Evolutionary conservation across 495 filamentous ascomycete genomes (phyloP).

Genomic region (Neurospora cerealis): DNA sequence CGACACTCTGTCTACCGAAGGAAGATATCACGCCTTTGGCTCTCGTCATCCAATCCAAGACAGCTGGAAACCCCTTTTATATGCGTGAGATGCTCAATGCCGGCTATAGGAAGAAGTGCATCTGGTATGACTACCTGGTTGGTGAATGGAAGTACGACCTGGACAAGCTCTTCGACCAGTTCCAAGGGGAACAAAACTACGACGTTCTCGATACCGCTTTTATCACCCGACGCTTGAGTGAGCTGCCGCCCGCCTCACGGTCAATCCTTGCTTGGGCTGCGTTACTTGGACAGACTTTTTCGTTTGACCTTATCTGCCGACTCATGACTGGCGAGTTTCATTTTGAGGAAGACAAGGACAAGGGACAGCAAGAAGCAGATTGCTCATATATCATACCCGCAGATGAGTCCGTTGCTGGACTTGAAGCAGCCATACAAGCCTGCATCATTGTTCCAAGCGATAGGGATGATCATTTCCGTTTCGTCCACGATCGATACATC

Average conservation of each 20-base stretch:
- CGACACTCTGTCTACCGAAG: conserved; percentile 53
- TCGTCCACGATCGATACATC: conserved; percentile 75
- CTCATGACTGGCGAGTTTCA: conserved; percentile 61
- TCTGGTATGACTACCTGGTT: conserved; percentile 79
- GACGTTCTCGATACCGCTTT: conserved; percentile 73
- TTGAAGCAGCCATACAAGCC: conserved; percentile 68
- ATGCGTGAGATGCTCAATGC: conserved; percentile 84
- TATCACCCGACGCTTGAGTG: conserved; percentile 62
- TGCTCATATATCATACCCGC: conserved; percentile 22
- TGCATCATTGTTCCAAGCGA: conserved; percentile 67
- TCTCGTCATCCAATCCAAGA: conserved; percentile 73
- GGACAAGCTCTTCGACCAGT: conserved; percentile 72
- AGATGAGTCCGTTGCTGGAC: conserved; percentile 55
- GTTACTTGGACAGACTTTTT: conserved; percentile 67
- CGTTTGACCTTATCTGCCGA: conserved; percentile 68
- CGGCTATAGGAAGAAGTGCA: conserved; percentile 72
- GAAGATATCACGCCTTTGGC: conserved; percentile 54
- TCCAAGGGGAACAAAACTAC: conserved; percentile 64
- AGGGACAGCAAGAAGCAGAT: conserved; percentile 9
- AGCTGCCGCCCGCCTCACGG: conserved; percentile 59
- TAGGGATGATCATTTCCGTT: conserved; percentile 65
- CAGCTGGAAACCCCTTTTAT: conserved; percentile 75
- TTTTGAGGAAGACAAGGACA: conserved; percentile 32
- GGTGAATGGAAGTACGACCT: conserved; percentile 75
- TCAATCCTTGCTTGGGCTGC: conserved; percentile 83